phyloP scores from a whole-genome alignment of 2,329 filamentous ascomycete species.

The Teratosphaeria destructans region DNA sequence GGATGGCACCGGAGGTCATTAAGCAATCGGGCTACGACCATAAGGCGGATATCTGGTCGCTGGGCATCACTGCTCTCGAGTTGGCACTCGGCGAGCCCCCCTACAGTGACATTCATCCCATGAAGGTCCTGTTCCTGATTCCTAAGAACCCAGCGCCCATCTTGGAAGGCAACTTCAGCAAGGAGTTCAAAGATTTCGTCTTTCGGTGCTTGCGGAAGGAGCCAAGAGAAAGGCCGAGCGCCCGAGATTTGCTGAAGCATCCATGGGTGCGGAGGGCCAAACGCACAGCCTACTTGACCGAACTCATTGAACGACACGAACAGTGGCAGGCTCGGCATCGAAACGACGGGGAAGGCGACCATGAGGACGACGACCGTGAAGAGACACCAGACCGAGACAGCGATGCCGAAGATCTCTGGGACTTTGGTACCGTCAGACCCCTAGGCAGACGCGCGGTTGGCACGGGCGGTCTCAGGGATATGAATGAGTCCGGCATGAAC shows the following conservation, averaged over 20 bases:
- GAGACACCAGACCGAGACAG: conserved; percentile 33
- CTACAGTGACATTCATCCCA: conserved; percentile 92
- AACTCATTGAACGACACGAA: conserved; percentile 83
- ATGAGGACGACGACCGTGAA: conserved; percentile 41
- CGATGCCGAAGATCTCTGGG: conserved; percentile 85
- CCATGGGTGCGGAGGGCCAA: conserved; percentile 86
- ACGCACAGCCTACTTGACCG: conserved; percentile 91
- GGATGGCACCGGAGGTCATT: conserved; percentile 99
- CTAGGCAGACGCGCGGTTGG: conserved; percentile 49
- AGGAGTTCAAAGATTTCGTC: conserved; percentile 42
- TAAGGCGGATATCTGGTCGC: conserved; percentile 95
- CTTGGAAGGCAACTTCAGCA: conserved; percentile 44
- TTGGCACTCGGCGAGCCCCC: conserved; percentile 86
- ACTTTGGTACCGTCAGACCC: conserved; percentile 90
- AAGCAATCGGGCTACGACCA: conserved; percentile 97
- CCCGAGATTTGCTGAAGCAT: conserved; percentile 77
- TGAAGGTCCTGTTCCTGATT: conserved; percentile 96
- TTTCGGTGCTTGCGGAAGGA: conserved; percentile 72
- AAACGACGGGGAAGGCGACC: conserved; percentile 52
- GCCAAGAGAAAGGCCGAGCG: conserved; percentile 76
- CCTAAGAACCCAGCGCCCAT: conserved; percentile 84
- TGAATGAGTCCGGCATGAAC: conserved; percentile 77
- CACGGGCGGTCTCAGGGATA: conserved; percentile 50
- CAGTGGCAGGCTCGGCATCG: conserved; percentile 79
- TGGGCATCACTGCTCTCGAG: conserved; percentile 89